phyloP scores from a whole-genome alignment of 768 basidiomycete genomes.

The Coprinopsis marcescibilis region DNA sequence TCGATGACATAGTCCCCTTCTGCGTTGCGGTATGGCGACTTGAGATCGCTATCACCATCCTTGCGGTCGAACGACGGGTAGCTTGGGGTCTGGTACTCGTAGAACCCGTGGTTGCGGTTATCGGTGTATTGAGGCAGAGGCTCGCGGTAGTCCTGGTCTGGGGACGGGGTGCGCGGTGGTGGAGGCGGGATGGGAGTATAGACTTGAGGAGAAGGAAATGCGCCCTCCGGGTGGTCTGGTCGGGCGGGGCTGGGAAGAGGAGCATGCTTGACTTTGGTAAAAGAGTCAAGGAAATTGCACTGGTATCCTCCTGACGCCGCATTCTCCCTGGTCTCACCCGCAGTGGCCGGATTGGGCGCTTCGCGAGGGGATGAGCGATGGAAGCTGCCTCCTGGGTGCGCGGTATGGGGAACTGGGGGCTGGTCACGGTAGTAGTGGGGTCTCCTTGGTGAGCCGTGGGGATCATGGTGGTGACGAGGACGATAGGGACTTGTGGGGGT shows the following conservation, averaged over 20 bases:
- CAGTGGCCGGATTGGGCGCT: not conserved
- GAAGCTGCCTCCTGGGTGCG: conserved; percentile 6
- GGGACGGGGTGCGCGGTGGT: not conserved
- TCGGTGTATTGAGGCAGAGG: not conserved
- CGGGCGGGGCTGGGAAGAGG: conserved; percentile 1
- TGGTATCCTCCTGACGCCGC: not conserved
- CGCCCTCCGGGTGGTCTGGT: not conserved
- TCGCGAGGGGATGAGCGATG: conserved; percentile 2
- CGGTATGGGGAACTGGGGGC: conserved; percentile 8
- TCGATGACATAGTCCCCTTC: not conserved
- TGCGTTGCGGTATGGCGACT: not conserved
- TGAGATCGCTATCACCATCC: not conserved
- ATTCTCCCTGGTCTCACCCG: not conserved
- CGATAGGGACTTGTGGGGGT: conserved; percentile 8
- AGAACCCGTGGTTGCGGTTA: conserved; percentile 5
- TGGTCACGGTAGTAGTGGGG: not conserved
- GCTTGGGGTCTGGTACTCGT: conserved; percentile 7
- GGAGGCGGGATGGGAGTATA: conserved; percentile 4
- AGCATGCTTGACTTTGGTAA: conserved; percentile 6
- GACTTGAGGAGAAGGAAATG: not conserved
- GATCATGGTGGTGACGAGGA: not conserved
- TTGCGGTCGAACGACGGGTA: conserved; percentile 1
- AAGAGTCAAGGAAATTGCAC: conserved; percentile 1
- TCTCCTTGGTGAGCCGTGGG: not conserved
- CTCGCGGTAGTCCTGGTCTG: not conserved